A percentile compares a stretch with the other conserved stretches of the same genome.
Conservation (phyloP, 371 early-diverging fungal species). For the Blakeslea trispora region DNA sequence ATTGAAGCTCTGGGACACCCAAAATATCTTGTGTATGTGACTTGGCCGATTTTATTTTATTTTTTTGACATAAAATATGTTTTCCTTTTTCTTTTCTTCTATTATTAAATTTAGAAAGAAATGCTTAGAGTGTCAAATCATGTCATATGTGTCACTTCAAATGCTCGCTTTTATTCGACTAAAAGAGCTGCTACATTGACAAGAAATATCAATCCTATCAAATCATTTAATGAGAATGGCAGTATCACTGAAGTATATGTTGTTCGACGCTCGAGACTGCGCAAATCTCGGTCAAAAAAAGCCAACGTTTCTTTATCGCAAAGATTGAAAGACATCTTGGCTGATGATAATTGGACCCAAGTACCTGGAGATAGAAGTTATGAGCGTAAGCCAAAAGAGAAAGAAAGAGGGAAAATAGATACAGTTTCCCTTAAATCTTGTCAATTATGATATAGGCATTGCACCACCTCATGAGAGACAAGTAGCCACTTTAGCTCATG, state of each 20-base stretch:
- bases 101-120: too few species aligned
- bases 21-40: too few species aligned
- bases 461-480: constrained; percentile 18
- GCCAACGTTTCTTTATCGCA: background rate
- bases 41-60: too few species aligned
- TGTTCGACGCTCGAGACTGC: background rate
- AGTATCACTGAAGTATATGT: constrained; percentile 10
- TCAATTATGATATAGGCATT: constrained; percentile 23
- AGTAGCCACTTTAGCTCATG: constrained; percentile 69
- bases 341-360: constrained; percentile 2
- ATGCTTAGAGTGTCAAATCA: too few species aligned
- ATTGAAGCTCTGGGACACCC: too few species aligned
- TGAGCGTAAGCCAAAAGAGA: constrained; percentile 1
- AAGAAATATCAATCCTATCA: background rate
- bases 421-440: too few species aligned
- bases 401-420: background rate
- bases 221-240: constrained; percentile 1
- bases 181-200: background rate
- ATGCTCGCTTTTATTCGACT: background rate
- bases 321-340: background rate
- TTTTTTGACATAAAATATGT: too few species aligned
- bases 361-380: constrained; percentile 2
- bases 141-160: too few species aligned
- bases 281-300: background rate
- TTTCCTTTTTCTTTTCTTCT: too few species aligned